Evolutionary conservation across 2,329 filamentous ascomycete species (phyloP), one percentile per base, ranked within the genome.

Genomic region (Penicillium sp.): DNA sequence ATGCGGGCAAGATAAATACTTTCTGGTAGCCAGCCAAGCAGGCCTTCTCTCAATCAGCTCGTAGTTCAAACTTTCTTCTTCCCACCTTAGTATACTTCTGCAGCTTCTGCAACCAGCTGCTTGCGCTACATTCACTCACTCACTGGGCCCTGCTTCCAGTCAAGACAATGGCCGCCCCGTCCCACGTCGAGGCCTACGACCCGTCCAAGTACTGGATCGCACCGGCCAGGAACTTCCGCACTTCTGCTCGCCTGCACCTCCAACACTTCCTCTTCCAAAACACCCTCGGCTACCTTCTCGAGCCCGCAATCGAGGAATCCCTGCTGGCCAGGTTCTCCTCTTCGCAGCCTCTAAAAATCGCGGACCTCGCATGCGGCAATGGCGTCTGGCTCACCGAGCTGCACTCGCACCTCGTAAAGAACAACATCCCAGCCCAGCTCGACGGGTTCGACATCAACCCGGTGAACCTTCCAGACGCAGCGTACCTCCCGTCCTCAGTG

Each of bases 241-340:
- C 48, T 8, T 31, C 48, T 2, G 48, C 48, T 29, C 54, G 54
- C 17, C 54, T 57, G 11, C 41, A 57, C 29, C 60, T 74, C 1
- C 70, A 73, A 30, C 71, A 73, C 48, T 58, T 58, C n/a, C 65
- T 73, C 19, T 53, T 58, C 54, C 67, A 73, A 49, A 71, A 70
- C 44, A 72, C 69, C 0, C 57, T 73, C 6, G 64, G 60, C 19
- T 59, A 64, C 44, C 60, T 71, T 31, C 45, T 74, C 11, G 65
- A 71, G 1, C 67, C 67, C 0, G 30, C 26, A 4, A 47, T 71
- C 8, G 47, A 66, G 15, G 50, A 56, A 3, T 47, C 57, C 44
- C 54, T 63, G 13, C 19, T 66, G n/a, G 13, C 47, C 9, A 26
- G 26, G 26, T 35, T 5, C 13, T 35, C 31, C 8, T 7, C 5